Conservation (phyloP, 768 basidiomycete genomes). For the Megacollybia marginata region DNA sequence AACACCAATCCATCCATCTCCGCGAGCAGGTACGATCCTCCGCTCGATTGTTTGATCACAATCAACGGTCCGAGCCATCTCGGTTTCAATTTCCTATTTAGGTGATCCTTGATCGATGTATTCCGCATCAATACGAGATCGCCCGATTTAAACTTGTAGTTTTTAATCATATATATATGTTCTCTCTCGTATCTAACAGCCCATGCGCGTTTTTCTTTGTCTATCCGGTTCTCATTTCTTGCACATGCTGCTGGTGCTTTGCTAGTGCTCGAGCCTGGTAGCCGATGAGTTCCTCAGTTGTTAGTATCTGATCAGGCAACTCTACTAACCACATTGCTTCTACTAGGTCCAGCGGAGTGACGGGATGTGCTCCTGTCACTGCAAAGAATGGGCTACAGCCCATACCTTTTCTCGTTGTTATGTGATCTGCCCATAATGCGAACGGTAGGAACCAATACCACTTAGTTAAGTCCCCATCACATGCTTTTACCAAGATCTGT, state of each 20-base stretch:
- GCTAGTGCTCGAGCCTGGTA: constrained; percentile 10
- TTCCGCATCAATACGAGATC: constrained; percentile 28
- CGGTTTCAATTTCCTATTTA: constrained; percentile 20
- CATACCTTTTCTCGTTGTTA: too few species aligned
- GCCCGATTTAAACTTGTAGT: constrained; percentile 21
- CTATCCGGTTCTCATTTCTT: constrained; percentile 7
- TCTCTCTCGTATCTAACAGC: constrained; percentile 11
- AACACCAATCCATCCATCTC: too few species aligned
- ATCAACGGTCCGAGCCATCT: constrained; percentile 23
- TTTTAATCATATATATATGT: constrained; percentile 12
- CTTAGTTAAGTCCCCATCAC: too few species aligned
- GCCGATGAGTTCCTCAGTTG: constrained; percentile 18
- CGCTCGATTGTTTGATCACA: too few species aligned
- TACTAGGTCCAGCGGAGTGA: too few species aligned
- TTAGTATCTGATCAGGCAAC: constrained; percentile 9
- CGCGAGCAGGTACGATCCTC: too few species aligned
- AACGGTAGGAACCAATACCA: too few species aligned
- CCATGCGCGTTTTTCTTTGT: constrained; percentile 6
- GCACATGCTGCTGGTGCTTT: constrained; percentile 9
- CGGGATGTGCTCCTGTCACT: too few species aligned
- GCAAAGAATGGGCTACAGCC: too few species aligned
- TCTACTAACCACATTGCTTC: too few species aligned
- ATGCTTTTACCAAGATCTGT: too few species aligned
- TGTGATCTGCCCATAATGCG: too few species aligned
- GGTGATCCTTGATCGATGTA: constrained; percentile 18